Evolutionary conservation across 345 rosid genomes (phyloP).

Genomic region (Eucalyptus curtisii): DNA sequence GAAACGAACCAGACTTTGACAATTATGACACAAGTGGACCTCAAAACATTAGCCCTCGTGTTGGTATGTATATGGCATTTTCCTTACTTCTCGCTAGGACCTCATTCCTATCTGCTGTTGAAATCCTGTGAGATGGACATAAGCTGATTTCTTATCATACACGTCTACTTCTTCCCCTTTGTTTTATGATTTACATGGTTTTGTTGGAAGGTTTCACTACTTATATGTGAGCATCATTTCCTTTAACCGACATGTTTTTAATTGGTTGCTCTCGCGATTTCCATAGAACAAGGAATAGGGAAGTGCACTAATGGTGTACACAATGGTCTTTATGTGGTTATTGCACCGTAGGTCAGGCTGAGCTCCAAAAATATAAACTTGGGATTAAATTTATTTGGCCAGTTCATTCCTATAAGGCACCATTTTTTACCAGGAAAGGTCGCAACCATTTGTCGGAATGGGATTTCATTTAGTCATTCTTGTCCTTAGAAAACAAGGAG

Average conservation of each 20-base stretch:
- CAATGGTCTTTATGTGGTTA: neutral
- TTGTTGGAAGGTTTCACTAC: neutral
- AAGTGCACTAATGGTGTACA: neutral
- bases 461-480: neutral
- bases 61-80: conserved; percentile 23
- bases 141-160: neutral
- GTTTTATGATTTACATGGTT: neutral
- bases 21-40: conserved; percentile 97
- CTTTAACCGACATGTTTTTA: neutral
- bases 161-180: neutral
- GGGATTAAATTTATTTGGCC: neutral
- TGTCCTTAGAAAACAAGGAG: neutral
- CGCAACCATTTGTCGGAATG: neutral
- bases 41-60: conserved; percentile 61
- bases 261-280: neutral
- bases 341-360: neutral
- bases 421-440: neutral
- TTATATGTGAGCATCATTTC: neutral
- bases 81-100: neutral
- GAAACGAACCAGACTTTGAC: conserved; percentile 79
- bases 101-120: neutral
- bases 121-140: neutral
- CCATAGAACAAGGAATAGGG: neutral
- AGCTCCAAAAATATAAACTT: neutral
- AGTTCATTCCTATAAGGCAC: neutral